Percentiles rank a stretch among this genome's conserved stretches.
Evolutionary conservation across 192 early-diverging fungal species (phyloP).

Genomic region (Geosiphon pyriformis): DNA sequence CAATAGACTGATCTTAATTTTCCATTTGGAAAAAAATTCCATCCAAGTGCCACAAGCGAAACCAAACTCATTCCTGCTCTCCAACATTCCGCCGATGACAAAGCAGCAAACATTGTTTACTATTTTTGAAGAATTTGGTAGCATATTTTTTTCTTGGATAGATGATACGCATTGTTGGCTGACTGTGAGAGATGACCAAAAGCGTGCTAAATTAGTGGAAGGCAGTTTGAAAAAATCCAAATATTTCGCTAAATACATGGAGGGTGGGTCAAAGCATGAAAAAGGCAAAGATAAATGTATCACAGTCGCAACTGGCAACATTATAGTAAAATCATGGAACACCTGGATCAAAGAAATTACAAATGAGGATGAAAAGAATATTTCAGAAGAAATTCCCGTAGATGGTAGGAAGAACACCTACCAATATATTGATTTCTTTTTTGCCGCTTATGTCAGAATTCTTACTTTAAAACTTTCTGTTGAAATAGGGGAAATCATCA

Average conservation of each 20-base stretch:
- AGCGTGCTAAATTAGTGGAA: slow-evolving; percentile 2
- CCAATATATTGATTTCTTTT: background rate
- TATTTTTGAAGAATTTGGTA: slow-evolving; percentile 17
- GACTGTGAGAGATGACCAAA: slow-evolving; percentile 17
- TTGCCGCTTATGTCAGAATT: too few species aligned
- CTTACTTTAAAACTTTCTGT: too few species aligned
- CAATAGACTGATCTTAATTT: background rate
- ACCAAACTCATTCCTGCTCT: slow-evolving; percentile 20
- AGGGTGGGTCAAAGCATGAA: slow-evolving; percentile 8
- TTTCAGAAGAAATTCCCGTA: background rate
- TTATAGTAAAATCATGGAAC: slow-evolving; percentile 7
- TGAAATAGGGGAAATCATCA: too few species aligned
- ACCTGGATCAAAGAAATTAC: slow-evolving; percentile 10
- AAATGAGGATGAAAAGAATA: background rate
- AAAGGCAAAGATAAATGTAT: slow-evolving; percentile 5
- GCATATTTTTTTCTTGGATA: slow-evolving; percentile 18
- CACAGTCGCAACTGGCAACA: slow-evolving; percentile 8
- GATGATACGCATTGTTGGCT: slow-evolving; percentile 26
- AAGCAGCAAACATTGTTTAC: background rate
- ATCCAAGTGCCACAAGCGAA: slow-evolving; percentile 11
- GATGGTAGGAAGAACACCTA: background rate
- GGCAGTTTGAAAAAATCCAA: slow-evolving; percentile 1
- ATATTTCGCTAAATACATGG: slow-evolving; percentile 9
- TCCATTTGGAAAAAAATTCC: background rate
- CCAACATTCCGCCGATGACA: slow-evolving; percentile 11